A percentile compares a stretch with the other conserved stretches of the same genome.
Conservation (phyloP, 139 green algal genomes). For the Gonium pectorale region DNA sequence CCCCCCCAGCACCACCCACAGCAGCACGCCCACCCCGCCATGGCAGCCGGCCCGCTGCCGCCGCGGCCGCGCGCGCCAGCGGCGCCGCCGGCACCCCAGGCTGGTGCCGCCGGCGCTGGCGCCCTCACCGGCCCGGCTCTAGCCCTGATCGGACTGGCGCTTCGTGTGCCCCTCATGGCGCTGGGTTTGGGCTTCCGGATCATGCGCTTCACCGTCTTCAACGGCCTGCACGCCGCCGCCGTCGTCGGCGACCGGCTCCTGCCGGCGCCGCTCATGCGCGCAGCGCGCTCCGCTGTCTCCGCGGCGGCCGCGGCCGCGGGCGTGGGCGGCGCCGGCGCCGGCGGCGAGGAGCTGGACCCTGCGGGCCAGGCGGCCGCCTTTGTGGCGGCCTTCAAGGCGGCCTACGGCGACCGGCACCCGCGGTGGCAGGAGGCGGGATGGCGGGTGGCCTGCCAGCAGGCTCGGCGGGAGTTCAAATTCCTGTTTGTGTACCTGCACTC, state of each 20-base stretch:
- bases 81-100: background rate
- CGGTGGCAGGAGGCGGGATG: slow-evolving; percentile 55
- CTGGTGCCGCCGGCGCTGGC: no score
- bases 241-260: slow-evolving; percentile 65
- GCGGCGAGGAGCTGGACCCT: slow-evolving; percentile 19
- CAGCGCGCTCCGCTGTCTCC: slow-evolving; percentile 15
- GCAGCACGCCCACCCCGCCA: background rate
- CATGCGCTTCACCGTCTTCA: slow-evolving; percentile 43
- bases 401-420: slow-evolving; percentile 56
- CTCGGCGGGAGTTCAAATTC: slow-evolving; percentile 78
- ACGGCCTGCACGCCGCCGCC: slow-evolving; percentile 38
- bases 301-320: background rate
- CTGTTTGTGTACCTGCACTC: slow-evolving; percentile 87
- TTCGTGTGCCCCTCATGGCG: slow-evolving; percentile 49
- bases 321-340: background rate
- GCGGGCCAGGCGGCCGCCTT: slow-evolving; percentile 53
- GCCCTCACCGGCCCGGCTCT: background rate
- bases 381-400: slow-evolving; percentile 47
- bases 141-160: slow-evolving; percentile 37
- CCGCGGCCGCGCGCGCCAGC: slow-evolving; percentile 14
- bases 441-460: slow-evolving; percentile 49
- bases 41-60: background rate
- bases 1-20: background rate
- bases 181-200: slow-evolving; percentile 55
- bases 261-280: slow-evolving; percentile 51